Evolutionary conservation across 257 asterid genomes (phyloP).

Genomic region (Voacanga thouarsii): DNA sequence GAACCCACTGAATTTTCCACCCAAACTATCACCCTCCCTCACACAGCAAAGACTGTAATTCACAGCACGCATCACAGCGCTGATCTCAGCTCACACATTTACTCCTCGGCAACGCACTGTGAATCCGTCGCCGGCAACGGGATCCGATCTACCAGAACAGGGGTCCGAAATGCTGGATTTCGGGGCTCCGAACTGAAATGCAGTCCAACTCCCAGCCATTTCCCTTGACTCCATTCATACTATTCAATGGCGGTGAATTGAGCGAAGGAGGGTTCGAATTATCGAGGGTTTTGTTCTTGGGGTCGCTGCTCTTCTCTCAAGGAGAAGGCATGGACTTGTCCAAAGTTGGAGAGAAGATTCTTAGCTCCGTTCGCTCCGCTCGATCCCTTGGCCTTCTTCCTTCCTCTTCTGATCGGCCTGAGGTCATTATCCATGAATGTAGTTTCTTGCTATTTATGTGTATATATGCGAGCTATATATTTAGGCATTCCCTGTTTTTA

Average conservation of each 20-base stretch:
- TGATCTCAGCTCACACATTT: slow-evolving; percentile 10
- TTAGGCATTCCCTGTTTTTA: background rate
- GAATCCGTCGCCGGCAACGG: background rate
- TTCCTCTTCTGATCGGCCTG: slow-evolving; percentile 70
- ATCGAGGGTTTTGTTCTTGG: slow-evolving; percentile 81
- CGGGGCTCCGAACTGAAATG: slow-evolving; percentile 63
- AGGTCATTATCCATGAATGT: slow-evolving; percentile 39
- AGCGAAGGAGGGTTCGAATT: slow-evolving; percentile 84
- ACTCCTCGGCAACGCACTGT: background rate
- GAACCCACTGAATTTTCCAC: no score
- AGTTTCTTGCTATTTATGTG: background rate
- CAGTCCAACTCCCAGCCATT: slow-evolving; percentile 79
- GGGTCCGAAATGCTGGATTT: slow-evolving; percentile 23
- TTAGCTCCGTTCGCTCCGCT: slow-evolving; percentile 98
- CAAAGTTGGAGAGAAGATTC: slow-evolving; percentile 92
- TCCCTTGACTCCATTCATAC: slow-evolving; percentile 68
- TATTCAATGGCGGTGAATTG: slow-evolving; percentile 73
- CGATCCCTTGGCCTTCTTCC: slow-evolving; percentile 94
- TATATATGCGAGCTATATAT: background rate
- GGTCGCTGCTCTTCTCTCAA: slow-evolving; percentile 84
- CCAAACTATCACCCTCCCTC: background rate
- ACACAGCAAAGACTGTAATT: background rate
- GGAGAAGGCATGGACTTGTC: slow-evolving; percentile 96
- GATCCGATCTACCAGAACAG: slow-evolving; percentile 19
- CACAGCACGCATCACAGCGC: background rate